phyloP scores from a whole-genome alignment of 345 rosid genomes.

The Eucalyptus viminalis region DNA sequence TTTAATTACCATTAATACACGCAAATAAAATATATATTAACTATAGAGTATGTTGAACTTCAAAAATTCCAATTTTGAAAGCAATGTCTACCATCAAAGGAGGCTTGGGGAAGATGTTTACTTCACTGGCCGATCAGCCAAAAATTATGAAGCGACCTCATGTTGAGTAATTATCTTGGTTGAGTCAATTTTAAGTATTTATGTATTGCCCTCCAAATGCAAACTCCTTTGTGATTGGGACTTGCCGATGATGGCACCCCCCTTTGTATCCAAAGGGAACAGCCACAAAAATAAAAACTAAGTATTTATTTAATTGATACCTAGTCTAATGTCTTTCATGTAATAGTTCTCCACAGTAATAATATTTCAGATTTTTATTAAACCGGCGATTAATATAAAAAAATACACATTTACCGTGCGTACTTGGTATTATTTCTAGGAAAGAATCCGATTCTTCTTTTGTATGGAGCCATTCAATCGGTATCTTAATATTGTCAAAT shows the following conservation, averaged over 20 bases:
- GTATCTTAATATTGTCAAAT: neutral
- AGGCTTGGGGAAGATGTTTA: neutral
- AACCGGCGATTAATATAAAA: accelerated
- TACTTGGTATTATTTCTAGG: neutral
- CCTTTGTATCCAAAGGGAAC: neutral
- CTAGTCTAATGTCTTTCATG: neutral
- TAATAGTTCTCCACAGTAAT: neutral
- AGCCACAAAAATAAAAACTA: neutral
- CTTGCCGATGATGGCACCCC: neutral
- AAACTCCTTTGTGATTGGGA: neutral
- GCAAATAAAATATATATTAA: neutral
- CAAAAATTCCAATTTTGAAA: neutral
- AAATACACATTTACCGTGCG: neutral
- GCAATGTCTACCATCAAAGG: neutral
- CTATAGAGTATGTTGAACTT: neutral
- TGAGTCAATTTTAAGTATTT: neutral
- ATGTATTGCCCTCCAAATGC: neutral
- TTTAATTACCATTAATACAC: neutral
- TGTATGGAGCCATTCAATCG: neutral
- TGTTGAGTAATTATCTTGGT: neutral
- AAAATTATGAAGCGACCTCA: neutral
- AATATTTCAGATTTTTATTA: neutral
- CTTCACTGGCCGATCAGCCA: neutral
- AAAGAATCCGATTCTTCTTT: neutral
- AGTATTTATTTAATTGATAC: neutral